These are phyloP conservation scores for Penicillium soppii DNA, from an alignment of 495 filamentous ascomycete species.

Conservation along the genomic window DNA sequence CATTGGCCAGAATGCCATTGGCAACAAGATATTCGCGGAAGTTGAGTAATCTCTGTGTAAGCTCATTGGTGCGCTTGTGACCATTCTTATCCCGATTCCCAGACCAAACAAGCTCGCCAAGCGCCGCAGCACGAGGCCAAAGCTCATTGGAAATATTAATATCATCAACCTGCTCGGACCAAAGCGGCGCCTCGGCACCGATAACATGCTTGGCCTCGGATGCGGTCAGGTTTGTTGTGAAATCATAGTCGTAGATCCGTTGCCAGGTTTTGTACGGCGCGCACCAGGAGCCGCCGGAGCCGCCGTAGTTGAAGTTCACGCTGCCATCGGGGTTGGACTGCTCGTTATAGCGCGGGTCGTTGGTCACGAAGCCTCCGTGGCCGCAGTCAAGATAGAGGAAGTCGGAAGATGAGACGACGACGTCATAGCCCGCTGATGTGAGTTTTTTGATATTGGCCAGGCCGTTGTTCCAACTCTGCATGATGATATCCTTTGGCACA, in stretches of 20 bases:
- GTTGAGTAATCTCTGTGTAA: conserved; percentile 57
- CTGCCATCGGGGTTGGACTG: conserved; percentile 43
- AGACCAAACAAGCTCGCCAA: conserved; percentile 55
- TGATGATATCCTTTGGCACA: conserved; percentile 51
- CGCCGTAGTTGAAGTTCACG: conserved; percentile 55
- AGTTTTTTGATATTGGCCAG: conserved; percentile 51
- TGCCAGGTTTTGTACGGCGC: conserved; percentile 62
- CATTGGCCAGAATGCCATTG: conserved; percentile 48
- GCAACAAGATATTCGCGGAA: conserved; percentile 59
- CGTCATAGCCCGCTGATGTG: conserved; percentile 50
- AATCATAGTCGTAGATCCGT: conserved; percentile 61
- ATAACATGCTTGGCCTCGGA: conserved; percentile 45
- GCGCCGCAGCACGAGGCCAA: conserved; percentile 56
- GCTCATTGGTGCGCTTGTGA: conserved; percentile 47
- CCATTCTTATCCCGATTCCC: conserved; percentile 50
- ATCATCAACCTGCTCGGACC: conserved; percentile 57
- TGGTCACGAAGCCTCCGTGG: conserved; percentile 52
- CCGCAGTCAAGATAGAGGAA: conserved; percentile 60
- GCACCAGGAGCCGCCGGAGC: conserved; percentile 56
- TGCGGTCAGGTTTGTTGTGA: conserved; percentile 48
- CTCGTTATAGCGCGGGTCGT: conserved; percentile 55
- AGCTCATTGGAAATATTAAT: conserved; percentile 46
- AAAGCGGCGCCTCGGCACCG: conserved; percentile 51
- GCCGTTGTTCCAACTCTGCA: conserved; percentile 58
- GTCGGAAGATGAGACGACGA: conserved; percentile 53